Conservation (phyloP, 331 rosid genomes). For the Cucumis variabilis region DNA sequence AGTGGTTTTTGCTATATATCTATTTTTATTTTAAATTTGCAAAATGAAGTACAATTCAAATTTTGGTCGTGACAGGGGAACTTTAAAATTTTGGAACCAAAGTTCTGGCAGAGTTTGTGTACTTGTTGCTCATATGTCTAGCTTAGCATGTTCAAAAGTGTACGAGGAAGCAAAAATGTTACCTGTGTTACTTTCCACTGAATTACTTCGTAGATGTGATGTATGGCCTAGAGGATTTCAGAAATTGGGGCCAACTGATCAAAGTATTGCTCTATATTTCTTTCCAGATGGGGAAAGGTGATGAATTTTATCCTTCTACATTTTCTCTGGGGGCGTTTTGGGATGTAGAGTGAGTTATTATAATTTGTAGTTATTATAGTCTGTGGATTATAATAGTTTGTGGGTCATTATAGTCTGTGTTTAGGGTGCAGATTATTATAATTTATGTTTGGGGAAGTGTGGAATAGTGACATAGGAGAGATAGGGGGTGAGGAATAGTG, state of each 20-base stretch:
- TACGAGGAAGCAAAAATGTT: constrained; percentile 51
- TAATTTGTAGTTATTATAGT: too few species aligned
- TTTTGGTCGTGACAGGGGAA: constrained; percentile 57
- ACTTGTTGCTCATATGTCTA: constrained; percentile 66
- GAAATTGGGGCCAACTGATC: constrained; percentile 48
- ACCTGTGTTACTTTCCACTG: constrained; percentile 47
- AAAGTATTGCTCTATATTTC: constrained; percentile 68
- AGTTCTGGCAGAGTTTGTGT: constrained; percentile 29
- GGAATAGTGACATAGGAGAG: too few species aligned
- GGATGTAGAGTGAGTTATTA: too few species aligned
- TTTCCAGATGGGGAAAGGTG: constrained; percentile 74
- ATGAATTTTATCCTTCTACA: constrained; percentile 17
- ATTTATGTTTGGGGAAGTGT: too few species aligned
- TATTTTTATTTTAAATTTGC: constrained; percentile 25
- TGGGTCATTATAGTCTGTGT: too few species aligned
- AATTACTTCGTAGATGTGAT: constrained; percentile 48
- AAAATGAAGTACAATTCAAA: constrained; percentile 22
- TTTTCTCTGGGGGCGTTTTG: too few species aligned
- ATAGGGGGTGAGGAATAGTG: too few species aligned
- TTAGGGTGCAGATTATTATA: too few species aligned
- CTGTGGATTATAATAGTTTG: too few species aligned
- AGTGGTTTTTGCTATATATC: background rate
- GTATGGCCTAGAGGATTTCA: constrained; percentile 75
- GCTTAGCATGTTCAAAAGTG: constrained; percentile 64
- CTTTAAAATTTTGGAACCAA: constrained; percentile 37